phyloP scores from a whole-genome alignment of 1,284 basidiomycete genomes.

The Marasmius oreades region DNA sequence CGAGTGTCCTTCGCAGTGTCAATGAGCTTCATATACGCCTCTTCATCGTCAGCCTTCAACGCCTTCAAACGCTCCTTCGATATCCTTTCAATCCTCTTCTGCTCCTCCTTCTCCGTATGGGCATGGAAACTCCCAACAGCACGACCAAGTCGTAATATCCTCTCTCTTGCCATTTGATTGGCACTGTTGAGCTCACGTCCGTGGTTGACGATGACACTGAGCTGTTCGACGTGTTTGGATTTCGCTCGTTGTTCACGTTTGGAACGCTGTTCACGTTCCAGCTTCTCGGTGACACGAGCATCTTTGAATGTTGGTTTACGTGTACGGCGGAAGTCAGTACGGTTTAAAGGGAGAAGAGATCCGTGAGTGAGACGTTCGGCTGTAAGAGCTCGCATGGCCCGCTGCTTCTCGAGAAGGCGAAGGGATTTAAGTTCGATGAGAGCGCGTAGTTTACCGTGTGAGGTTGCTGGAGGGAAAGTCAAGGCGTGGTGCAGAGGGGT shows the following conservation, averaged over 20 bases:
- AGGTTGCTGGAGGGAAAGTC: conserved; percentile 7
- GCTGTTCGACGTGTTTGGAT: conserved; percentile 95
- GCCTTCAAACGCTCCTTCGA: conserved; percentile 99
- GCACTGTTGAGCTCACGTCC: conserved; percentile 72
- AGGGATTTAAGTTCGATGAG: conserved; percentile 94
- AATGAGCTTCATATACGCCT: conserved; percentile 98
- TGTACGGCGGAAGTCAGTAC: conserved; percentile 85
- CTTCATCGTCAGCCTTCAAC: conserved; percentile 97
- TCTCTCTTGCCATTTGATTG: conserved; percentile 68
- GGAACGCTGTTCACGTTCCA: conserved; percentile 88
- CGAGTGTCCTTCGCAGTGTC: conserved; percentile 99
- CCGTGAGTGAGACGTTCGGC: conserved; percentile 88
- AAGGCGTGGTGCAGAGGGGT: conserved; percentile 2
- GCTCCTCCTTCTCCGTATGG: conserved; percentile 97
- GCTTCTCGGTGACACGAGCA: conserved; percentile 85
- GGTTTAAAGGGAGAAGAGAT: conserved; percentile 88
- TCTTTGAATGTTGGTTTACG: conserved; percentile 90
- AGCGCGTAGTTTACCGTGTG: conserved; percentile 81
- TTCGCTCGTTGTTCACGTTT: conserved; percentile 94
- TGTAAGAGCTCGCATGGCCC: conserved; percentile 80
- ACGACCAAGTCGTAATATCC: conserved; percentile 81
- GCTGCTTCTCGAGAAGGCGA: conserved; percentile 90
- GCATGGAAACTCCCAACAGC: conserved; percentile 86
- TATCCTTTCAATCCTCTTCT: conserved; percentile 94
- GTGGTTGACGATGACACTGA: conserved; percentile 85